Evolutionary conservation across 139 green algal genomes (phyloP), one percentile per base, ranked within the genome.

Genomic region (Limnomonas spitsbergensis): DNA sequence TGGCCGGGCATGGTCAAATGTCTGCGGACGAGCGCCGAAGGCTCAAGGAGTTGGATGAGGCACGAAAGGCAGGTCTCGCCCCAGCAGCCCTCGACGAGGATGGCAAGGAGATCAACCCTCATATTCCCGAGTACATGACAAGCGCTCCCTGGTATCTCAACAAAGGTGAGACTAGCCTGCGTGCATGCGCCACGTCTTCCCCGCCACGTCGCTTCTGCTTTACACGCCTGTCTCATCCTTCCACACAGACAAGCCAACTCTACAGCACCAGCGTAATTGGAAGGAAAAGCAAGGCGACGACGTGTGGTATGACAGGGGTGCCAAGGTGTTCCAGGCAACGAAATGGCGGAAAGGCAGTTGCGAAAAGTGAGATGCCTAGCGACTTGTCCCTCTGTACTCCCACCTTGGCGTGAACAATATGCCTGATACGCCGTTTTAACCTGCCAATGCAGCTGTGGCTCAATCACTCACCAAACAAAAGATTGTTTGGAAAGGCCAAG

Each of bases 201-300:
- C n/a, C n/a, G n/a, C n/a, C n/a, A n/a, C n/a, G n/a, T n/a, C n/a
- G n/a, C n/a, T n/a, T n/a, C n/a, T n/a, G n/a, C n/a, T n/a, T n/a
- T n/a, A n/a, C n/a, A n/a, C n/a, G n/a, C n/a, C n/a, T n/a, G n/a
- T n/a, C n/a, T n/a, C n/a, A n/a, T 61, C 47, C 20, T 61, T 61
- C 14, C 20, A 29, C 20, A 20, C 20, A 61, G 84, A 87, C 68
- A 73, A 92, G 53, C 95, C 96, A 31, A 93, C 87, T 2, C 85
- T 99, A 78, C 97, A 98, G 91, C 96, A 99, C 94, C 96, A 99
- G 82, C 89, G 92, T 39, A 95, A 99, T 82, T 99, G 95, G 95
- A 94, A 94, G 66, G 73, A 88, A 29, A 85, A 90, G 69, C 78
- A 84, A 9, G 73, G 83, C 78, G 72, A 87, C 26, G 29, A 53